phyloP scores from a whole-genome alignment of 345 rosid species.

The Eucalyptus sideroxylon region DNA sequence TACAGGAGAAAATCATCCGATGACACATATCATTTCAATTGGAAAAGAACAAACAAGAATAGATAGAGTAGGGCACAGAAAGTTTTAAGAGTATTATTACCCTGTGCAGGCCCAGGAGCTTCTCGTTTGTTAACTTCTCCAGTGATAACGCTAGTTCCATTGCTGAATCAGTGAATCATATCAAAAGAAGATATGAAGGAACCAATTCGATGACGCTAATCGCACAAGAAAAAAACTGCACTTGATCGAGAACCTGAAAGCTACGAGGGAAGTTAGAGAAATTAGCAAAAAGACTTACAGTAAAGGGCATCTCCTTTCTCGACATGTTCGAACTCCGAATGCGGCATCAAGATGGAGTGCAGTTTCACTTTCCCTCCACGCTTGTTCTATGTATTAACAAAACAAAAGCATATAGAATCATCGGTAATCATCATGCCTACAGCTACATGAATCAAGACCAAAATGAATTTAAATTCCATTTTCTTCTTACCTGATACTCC shows the following conservation, averaged over 20 bases:
- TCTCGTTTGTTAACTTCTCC: constrained; percentile 84
- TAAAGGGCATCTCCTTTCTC: constrained; percentile 91
- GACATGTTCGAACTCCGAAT: constrained; percentile 67
- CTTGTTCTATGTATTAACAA: constrained; percentile 34
- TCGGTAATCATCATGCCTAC: background rate
- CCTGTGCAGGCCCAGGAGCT: constrained; percentile 57
- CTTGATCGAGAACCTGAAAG: background rate
- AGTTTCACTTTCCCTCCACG: constrained; percentile 85
- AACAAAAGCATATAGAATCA: background rate
- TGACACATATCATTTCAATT: background rate
- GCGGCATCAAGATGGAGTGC: constrained; percentile 53
- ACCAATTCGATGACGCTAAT: background rate
- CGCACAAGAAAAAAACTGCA: background rate
- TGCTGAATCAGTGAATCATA: constrained; percentile 19
- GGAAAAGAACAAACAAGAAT: background rate
- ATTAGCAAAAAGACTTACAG: constrained; percentile 24
- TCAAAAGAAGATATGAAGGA: background rate
- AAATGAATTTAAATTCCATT: background rate
- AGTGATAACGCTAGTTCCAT: constrained; percentile 85
- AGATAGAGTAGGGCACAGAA: background rate
- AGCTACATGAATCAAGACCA: background rate
- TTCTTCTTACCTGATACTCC: constrained; percentile 43
- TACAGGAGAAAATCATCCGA: background rate
- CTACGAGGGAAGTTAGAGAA: background rate
- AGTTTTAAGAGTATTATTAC: constrained; percentile 1